Evolutionary conservation across 805 yeast genomes (phyloP).

Genomic region (Lachancea fermentati): DNA sequence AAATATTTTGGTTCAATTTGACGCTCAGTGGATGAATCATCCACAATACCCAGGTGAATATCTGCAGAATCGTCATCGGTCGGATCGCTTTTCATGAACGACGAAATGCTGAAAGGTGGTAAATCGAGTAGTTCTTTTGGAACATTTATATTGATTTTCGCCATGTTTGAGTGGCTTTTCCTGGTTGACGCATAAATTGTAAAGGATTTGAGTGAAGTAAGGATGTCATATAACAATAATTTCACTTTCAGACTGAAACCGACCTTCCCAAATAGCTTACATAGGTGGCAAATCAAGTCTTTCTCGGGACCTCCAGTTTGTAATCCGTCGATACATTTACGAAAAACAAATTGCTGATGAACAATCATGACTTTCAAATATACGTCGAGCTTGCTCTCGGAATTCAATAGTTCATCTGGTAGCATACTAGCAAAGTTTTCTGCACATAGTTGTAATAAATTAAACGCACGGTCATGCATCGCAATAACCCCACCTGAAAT

Average conservation of each 20-base stretch:
- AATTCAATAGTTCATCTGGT: constrained; percentile 8
- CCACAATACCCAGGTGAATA: constrained; percentile 3
- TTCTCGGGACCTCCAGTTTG: constrained; percentile 6
- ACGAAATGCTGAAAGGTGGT: constrained; percentile 32
- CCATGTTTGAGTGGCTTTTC: constrained; percentile 1
- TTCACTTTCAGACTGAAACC: constrained; percentile 26
- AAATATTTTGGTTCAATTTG: constrained; percentile 6
- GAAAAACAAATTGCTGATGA: constrained; percentile 25
- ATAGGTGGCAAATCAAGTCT: constrained; percentile 15
- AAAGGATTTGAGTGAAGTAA: constrained; percentile 28
- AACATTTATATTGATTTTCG: constrained; percentile 1
- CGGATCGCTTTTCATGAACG: constrained; percentile 16
- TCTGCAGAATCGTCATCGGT: constrained; percentile 3
- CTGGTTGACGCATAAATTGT: constrained; percentile 21
- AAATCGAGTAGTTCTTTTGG: constrained; percentile 22
- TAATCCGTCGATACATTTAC: constrained; percentile 14
- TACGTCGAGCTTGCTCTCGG: constrained; percentile 17
- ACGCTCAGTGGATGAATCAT: background rate
- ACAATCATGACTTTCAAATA: constrained; percentile 25
- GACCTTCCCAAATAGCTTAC: constrained; percentile 22
- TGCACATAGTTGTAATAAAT: constrained; percentile 14
- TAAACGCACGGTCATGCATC: constrained; percentile 14
- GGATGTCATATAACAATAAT: constrained; percentile 28
- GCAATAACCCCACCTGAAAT: constrained; percentile 7
- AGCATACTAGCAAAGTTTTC: constrained; percentile 11